These are phyloP conservation scores for Naematelia encephala DNA, from an alignment of 768 basidiomycete species.

Conservation along the genomic window DNA sequence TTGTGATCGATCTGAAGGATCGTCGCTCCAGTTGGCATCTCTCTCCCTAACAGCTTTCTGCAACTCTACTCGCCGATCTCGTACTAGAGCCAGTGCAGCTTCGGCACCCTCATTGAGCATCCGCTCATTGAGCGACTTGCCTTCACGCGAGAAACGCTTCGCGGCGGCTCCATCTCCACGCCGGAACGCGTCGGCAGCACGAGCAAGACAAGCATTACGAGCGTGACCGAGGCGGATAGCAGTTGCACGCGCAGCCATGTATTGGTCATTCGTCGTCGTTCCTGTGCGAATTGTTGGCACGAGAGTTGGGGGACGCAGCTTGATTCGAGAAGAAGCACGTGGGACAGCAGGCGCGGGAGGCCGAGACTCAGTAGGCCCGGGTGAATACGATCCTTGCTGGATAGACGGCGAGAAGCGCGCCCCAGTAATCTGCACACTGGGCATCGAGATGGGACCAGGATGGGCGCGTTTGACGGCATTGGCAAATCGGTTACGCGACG, in stretches of 20 bases:
- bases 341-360: constrained; percentile 35
- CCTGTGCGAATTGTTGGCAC: constrained; percentile 88
- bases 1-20: constrained; percentile 69
- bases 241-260: constrained; percentile 82
- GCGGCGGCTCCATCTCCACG: constrained; percentile 93
- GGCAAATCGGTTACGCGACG: constrained; percentile 82
- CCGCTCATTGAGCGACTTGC: constrained; percentile 85
- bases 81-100: constrained; percentile 79
- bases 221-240: constrained; percentile 90
- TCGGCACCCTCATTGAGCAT: constrained; percentile 81
- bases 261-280: constrained; percentile 69
- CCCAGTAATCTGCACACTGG: constrained; percentile 24
- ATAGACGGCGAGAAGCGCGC: constrained; percentile 7
- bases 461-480: constrained; percentile 76
- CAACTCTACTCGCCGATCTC: constrained; percentile 70
- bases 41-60: constrained; percentile 71
- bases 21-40: constrained; percentile 64
- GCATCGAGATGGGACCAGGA: constrained; percentile 21
- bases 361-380: constrained; percentile 3
- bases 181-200: constrained; percentile 94
- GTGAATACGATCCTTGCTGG: background rate
- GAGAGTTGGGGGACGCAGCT: constrained; percentile 73
- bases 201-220: constrained; percentile 86
- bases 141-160: constrained; percentile 89
- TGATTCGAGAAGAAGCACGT: constrained; percentile 73